Evolutionary conservation across 108 stramenopile species (phyloP).

Genomic region (Cyclostephanos invisitatus): DNA sequence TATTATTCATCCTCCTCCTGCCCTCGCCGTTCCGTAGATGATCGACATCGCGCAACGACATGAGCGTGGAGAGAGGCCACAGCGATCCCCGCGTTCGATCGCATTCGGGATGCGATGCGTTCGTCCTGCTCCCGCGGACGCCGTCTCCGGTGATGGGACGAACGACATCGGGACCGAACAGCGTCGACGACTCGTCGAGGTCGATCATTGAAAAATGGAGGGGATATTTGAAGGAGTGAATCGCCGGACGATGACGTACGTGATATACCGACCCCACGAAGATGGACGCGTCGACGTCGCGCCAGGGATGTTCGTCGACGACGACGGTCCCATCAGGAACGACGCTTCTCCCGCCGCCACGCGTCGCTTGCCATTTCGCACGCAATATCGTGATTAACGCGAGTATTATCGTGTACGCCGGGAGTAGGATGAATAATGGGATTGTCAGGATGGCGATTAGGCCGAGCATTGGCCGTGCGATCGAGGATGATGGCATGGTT

Average conservation of each 20-base stretch:
- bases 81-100: slow-evolving; percentile 36
- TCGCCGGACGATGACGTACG: slow-evolving; percentile 60
- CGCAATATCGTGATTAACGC: slow-evolving; percentile 27
- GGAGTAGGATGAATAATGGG: slow-evolving; percentile 3
- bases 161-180: slow-evolving; percentile 47
- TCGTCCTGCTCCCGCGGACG: background rate
- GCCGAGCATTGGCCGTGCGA: slow-evolving; percentile 1
- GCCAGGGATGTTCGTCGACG: too few relatives aligned
- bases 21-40: slow-evolving; percentile 84
- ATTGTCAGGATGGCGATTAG: background rate
- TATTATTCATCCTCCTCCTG: slow-evolving; percentile 15
- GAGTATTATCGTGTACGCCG: slow-evolving; percentile 24
- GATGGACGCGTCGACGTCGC: slow-evolving; percentile 37
- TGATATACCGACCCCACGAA: slow-evolving; percentile 73
- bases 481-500: slow-evolving; percentile 2
- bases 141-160: too few relatives aligned
- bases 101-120: background rate
- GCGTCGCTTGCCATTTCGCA: slow-evolving; percentile 2
- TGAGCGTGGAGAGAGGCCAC: slow-evolving; percentile 64
- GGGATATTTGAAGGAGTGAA: slow-evolving; percentile 86
- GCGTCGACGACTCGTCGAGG: slow-evolving; percentile 60
- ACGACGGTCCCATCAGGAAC: too few relatives aligned
- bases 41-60: slow-evolving; percentile 55
- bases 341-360: too few relatives aligned
- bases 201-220: slow-evolving; percentile 84